Evolutionary conservation across 768 basidiomycete species (phyloP).

Genomic region (Trametes villosa): DNA sequence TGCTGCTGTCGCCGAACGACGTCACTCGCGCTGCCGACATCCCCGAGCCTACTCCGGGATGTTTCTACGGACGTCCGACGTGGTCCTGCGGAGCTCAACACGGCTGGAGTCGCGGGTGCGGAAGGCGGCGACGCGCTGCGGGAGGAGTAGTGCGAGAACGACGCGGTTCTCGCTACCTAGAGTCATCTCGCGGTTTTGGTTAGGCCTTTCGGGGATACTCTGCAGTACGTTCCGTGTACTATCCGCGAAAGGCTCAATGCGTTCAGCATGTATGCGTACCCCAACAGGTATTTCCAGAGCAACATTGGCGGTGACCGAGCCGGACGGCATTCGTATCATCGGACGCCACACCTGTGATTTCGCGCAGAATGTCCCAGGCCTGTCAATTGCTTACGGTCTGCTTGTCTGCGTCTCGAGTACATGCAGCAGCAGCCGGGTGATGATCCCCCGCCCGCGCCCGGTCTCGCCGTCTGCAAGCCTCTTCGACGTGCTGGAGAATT

Average conservation of each 20-base stretch:
- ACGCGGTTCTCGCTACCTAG: constrained; percentile 91
- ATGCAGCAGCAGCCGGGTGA: constrained; percentile 79
- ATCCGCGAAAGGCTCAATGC: background rate
- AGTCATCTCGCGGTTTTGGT: constrained; percentile 76
- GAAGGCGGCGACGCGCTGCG: constrained; percentile 66
- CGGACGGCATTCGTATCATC: constrained; percentile 88
- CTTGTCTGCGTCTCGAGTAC: background rate
- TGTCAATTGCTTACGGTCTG: constrained; percentile 27
- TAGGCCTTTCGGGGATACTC: constrained; percentile 88
- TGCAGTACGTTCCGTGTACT: constrained; percentile 61
- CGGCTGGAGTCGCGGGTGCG: constrained; percentile 53
- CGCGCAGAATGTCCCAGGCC: constrained; percentile 92
- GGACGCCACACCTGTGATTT: constrained; percentile 83
- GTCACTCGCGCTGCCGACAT: constrained; percentile 82
- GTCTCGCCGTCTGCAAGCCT: constrained; percentile 90
- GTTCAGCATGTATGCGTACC: constrained; percentile 11
- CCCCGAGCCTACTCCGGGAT: constrained; percentile 79
- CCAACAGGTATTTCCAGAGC: constrained; percentile 85
- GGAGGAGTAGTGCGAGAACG: constrained; percentile 96
- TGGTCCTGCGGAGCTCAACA: constrained; percentile 86
- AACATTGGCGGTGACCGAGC: constrained; percentile 80
- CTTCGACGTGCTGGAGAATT: constrained; percentile 91
- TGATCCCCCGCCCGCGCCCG: constrained; percentile 93
- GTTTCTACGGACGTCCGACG: constrained; percentile 93
- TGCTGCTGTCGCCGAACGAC: constrained; percentile 92